Conservation (phyloP, 148 eudicot species). For the Rhododendron mucronatum region DNA sequence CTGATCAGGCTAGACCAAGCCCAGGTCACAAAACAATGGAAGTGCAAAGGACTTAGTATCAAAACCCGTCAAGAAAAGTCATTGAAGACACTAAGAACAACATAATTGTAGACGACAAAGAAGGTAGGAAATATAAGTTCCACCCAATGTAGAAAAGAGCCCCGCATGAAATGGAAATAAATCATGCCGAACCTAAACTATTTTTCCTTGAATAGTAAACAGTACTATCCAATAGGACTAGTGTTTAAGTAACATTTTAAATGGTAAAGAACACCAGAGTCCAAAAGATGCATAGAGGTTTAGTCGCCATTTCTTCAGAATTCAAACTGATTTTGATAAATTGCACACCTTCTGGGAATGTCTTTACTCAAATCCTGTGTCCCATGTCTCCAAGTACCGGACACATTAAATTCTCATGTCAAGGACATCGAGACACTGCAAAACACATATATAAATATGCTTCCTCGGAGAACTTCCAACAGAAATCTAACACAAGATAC, state of each 20-base stretch:
- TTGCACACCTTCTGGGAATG: not conserved
- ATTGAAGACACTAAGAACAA: not conserved
- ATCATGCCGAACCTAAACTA: not conserved
- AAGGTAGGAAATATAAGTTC: not conserved
- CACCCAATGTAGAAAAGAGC: not conserved
- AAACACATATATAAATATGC: not conserved
- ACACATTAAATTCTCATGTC: not conserved
- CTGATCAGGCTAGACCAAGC: not conserved
- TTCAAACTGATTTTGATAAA: not conserved
- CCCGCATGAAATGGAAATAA: not conserved
- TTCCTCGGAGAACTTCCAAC: not conserved
- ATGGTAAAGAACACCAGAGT: not conserved
- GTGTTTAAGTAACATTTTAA: not conserved
- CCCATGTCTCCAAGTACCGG: not conserved
- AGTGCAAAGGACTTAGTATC: not conserved
- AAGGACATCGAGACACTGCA: not conserved
- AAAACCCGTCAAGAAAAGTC: not conserved
- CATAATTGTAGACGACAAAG: not conserved
- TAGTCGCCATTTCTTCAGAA: not conserved
- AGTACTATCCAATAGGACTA: not conserved
- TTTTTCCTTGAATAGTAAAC: not conserved
- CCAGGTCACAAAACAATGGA: not conserved
- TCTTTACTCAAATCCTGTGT: not conserved
- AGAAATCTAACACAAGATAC: not conserved
- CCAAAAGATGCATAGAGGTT: not conserved